Evolutionary conservation across 2,329 filamentous ascomycete genomes (phyloP), one percentile per base, ranked within the genome.

Genomic region (Aspergillus tamarii): DNA sequence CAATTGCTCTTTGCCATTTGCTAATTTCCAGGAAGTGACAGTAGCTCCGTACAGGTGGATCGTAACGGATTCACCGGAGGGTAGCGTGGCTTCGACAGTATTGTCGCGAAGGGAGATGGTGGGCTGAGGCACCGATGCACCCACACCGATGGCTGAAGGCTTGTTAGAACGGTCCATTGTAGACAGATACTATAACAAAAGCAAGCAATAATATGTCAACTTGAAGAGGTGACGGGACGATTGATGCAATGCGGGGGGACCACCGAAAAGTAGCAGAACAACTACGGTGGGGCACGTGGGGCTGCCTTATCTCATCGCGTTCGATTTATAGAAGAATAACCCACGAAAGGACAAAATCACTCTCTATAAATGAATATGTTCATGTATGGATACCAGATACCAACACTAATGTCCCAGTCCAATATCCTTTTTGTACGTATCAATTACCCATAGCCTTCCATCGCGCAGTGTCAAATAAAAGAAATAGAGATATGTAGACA

Each of bases 21-120:
- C 86, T 75, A 91, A 90, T 84, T 95, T 96, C 95, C 95, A 99
- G 79, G 91, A 95, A 64, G 91, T 89, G 55, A 99, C 91, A 0
- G 94, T 98, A 12, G 95, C 95, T 63, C 95, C 95, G 74, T 91
- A 91, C n/a, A 98, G 88, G 65, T 97, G 84, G 43, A 99, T 85
- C 68, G 93, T 89, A 69, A 97, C 87, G 61, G 88, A 92, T 81
- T 98, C 94, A 69, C 94, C 94, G 0, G 92, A 91, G 45, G 93
- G 92, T 50, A 98, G 87, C 34, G 85, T 86, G 39, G 94, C 94
- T n/a, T 87, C 86, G 58, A 98, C 89, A 64, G 87, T 89, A 75
- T 88, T 87, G 72, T 91, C 86, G 32, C 88, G 87, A 73, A 94
- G 88, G 76, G 87, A 87, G 73, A 97, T 91, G 68, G 89, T 88